Evolutionary conservation across 768 basidiomycete genomes (phyloP), one percentile per base, ranked within the genome.

Genomic region (Boletus eberwhitei): DNA sequence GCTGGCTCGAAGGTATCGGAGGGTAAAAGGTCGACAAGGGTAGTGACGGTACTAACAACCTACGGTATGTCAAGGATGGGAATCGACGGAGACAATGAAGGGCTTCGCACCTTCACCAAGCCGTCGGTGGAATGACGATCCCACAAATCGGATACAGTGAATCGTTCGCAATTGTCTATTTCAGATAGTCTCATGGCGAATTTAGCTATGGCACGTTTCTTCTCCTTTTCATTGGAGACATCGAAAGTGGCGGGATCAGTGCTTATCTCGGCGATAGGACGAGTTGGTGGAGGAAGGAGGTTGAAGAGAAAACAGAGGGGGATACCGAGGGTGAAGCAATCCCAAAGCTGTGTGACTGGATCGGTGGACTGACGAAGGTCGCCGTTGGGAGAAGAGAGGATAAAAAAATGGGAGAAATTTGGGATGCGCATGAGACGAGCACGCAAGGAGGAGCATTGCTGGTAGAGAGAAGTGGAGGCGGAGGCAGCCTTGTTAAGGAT

Each of bases 281-380:
- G 63, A 21, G 69, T 63, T 16, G 75, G 71, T 4, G 68, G 65
- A 37, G 88, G 87, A 52, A 98, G 85, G 70, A 89, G 85, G 74
- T 99, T 96, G 79, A 92, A 96, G 63, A 99, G 85, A 77, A 90
- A 97, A 75, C 93, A 96, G 62, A 98, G 88, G 42, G 94, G 87
- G 45, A 92, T 86, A 54, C 97, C 97, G 35, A 93, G 82, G 39
- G 93, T 86, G 74, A 99, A 90, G 68, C 90, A 86, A 67, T 93
- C 90, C 87, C 95, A 96, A 47, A 98, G 85, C 70, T 93, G 91
- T 44, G 88, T 87, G 64, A 99, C 96, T 36, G 93, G 92, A 75
- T 98, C 94, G 40, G 87, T 88, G 34, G 88, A 90, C 71, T 84
- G 84, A 53, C 90, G 81, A 34, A 77, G 73, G 39, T 85, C 78